Base-by-base conservation (phyloP, 2,329 filamentous ascomycete species). In the Trichoderma sp. region DNA sequence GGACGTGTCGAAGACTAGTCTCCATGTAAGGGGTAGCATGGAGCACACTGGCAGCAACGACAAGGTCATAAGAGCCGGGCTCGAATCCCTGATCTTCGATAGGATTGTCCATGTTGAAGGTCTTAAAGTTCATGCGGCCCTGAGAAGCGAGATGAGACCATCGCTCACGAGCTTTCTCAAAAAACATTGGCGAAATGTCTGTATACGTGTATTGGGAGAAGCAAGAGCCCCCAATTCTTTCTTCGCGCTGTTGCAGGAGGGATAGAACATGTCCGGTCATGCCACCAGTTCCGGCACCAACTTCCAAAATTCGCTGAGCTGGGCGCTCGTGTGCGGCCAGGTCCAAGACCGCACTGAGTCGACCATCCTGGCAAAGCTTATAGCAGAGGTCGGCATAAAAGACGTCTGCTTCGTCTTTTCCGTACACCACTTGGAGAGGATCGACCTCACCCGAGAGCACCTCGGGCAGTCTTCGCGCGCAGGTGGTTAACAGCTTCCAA, bases 201-300 rank as follows among this genome's bases (percentile, higher is more conserved):
- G 83, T 84, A 64, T 79, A 85, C 0, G 77, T 80, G 73, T 84
- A 84, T n/a, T 79, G 74, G 0, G 75, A 72, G 56, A 81, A 81
- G 1, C 70, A 34, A 6, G 62, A 34, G 14, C 53, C 61, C 39
- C 18, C 76, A 53, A 8, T 77, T 36, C 70, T 39, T 12, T 66
- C 71, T 64, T 77, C 78, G 11, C 76, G 74, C 6, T 71, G 73
- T 14, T 74, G 63, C 32, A 80, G 70, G 3, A 73, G 57, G 0
- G 66, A 72, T 0, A 82, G n/a, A 32, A 81, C 70, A 6, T 76
- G 75, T 4, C 61, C 58, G 0, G 81, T 83, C 64, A 80, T 77
- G 8, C 79, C 78, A 4, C 82, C 81, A 1, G 80, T 84, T 0
- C 82, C 82, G 18, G 80, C 81, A 14, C 82, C 83, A 30, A 85